Conservation (phyloP, 139 green algal genomes). For the Tetradesmus lagerheimii region DNA sequence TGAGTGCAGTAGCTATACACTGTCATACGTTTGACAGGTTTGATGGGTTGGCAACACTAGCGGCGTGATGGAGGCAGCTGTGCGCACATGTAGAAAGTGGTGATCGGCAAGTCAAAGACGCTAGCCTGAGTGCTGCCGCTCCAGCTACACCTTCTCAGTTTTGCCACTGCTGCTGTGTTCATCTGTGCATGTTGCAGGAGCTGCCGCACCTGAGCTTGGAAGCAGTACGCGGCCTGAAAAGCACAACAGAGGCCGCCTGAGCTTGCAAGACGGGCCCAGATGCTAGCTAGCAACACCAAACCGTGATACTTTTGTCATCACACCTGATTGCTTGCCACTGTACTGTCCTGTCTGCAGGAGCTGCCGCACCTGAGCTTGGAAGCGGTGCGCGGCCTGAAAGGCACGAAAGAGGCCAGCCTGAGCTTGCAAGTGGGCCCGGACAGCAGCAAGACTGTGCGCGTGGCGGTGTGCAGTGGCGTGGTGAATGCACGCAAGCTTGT, state of each 20-base stretch:
- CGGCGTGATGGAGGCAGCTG: no score
- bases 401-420: constrained; percentile 39
- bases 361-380: constrained; percentile 49
- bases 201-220: constrained; percentile 45
- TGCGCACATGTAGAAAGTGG: constrained; percentile 66
- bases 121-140: no score
- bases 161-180: no score
- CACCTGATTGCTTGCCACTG: no score
- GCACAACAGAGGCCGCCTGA: constrained; percentile 26
- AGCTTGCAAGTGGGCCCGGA: constrained; percentile 56
- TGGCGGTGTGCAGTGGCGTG: constrained; percentile 35
- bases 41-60: no score
- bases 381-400: constrained; percentile 49
- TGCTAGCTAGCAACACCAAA: constrained; percentile 9
- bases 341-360: background rate
- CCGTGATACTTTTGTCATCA: no score
- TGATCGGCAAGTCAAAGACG: constrained; percentile 37
- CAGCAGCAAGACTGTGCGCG: constrained; percentile 41
- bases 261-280: constrained; percentile 58
- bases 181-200: background rate
- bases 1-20: no score
- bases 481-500: constrained; percentile 34
- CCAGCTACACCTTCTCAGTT: no score
- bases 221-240: constrained; percentile 39
- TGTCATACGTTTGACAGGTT: no score